These are phyloP conservation scores for Crithidia brevicula DNA, from an alignment of 208 protist genomes.

Conservation along the genomic window DNA sequence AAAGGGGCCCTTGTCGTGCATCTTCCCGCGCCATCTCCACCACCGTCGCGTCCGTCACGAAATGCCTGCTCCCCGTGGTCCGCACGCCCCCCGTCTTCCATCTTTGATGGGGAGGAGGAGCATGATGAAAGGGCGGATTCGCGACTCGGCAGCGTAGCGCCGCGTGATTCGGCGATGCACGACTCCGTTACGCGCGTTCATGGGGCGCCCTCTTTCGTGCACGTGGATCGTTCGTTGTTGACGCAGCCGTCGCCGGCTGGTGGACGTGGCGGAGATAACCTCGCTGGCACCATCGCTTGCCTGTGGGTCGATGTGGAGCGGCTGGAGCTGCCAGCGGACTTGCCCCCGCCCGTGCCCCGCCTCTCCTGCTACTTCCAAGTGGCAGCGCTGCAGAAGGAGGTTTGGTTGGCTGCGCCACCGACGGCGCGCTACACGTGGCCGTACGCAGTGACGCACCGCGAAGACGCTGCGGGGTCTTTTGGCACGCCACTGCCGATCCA, in stretches of 20 bases:
- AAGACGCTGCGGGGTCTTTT: conserved; percentile 22
- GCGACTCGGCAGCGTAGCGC: conserved; percentile 3
- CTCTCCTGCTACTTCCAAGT: conserved; percentile 85
- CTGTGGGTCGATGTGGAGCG: conserved; percentile 63
- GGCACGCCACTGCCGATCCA: conserved; percentile 43
- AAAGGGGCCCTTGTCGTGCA: conserved; percentile 26
- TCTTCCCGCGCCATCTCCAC: conserved; percentile 35
- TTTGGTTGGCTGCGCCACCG: conserved; percentile 68
- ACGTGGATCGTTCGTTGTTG: conserved; percentile 32
- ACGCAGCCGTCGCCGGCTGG: conserved; percentile 1
- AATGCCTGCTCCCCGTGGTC: conserved; percentile 11
- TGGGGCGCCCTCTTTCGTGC: conserved; percentile 20
- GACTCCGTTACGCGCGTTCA: background rate
- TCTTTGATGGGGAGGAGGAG: background rate
- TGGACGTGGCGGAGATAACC: background rate
- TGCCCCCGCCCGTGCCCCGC: conserved; percentile 50
- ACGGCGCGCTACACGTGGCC: conserved; percentile 68
- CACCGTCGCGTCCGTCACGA: conserved; percentile 8
- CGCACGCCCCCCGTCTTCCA: background rate
- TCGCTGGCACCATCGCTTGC: background rate
- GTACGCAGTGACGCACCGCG: conserved; percentile 43
- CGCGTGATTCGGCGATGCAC: background rate
- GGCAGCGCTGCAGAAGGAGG: conserved; percentile 45
- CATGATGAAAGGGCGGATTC: background rate
- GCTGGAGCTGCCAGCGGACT: conserved; percentile 60